These are phyloP conservation scores for Biscutella laevigata DNA, from an alignment of 441 rosid genomes.

Conservation along the genomic window DNA sequence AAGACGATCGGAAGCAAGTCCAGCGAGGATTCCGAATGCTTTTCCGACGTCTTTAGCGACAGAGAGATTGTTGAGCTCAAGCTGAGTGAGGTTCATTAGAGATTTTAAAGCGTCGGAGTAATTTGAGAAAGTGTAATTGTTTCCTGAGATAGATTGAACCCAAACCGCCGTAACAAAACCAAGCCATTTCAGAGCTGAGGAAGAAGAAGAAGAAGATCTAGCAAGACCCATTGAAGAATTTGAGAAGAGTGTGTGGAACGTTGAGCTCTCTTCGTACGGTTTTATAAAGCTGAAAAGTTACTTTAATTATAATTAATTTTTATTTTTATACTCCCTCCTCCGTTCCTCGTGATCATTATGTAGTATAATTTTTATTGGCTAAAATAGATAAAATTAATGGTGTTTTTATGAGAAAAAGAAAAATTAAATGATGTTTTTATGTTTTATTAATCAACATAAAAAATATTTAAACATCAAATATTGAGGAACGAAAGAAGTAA, in stretches of 20 bases:
- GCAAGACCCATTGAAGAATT: constrained; percentile 30
- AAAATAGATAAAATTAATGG: no score
- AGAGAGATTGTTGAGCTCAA: constrained; percentile 42
- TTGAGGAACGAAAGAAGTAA: no score
- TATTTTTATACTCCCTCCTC: no score
- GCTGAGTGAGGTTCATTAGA: constrained; percentile 40
- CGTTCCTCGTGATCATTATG: no score
- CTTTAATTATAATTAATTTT: no score
- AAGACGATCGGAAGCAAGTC: constrained; percentile 43
- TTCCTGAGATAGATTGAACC: constrained; percentile 48
- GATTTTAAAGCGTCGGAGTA: constrained; percentile 44
- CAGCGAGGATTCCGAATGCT: constrained; percentile 50
- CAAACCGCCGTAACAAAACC: constrained; percentile 47
- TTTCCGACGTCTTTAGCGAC: constrained; percentile 56
- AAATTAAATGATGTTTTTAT: no score
- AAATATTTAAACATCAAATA: no score
- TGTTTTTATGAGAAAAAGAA: no score
- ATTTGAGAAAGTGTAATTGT: constrained; percentile 47
- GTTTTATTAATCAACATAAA: no score
- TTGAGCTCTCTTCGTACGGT: constrained; percentile 15
- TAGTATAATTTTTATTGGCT: no score
- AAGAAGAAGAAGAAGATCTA: constrained; percentile 12
- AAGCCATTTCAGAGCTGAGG: constrained; percentile 40
- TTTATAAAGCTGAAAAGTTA: constrained; percentile 14
- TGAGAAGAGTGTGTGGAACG: constrained; percentile 1